Evolutionary conservation across 495 filamentous ascomycete genomes (phyloP).

Genomic region (Endocarpon pusillum): DNA sequence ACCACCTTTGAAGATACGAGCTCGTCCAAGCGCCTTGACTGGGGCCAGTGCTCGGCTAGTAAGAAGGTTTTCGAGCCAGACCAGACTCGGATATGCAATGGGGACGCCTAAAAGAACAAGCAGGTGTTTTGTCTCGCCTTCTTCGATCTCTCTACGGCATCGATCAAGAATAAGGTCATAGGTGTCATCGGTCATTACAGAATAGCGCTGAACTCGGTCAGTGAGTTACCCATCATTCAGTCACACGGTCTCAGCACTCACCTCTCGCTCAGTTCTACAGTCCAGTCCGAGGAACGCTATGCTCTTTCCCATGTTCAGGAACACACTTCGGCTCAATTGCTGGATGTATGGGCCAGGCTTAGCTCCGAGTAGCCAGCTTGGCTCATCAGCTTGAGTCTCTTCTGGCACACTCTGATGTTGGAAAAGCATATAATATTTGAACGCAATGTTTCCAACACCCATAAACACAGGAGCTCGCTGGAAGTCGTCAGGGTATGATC

Average conservation of each 20-base stretch:
- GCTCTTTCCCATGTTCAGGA: conserved; percentile 63
- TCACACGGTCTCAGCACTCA: conserved; percentile 10
- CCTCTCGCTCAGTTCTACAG: conserved; percentile 75
- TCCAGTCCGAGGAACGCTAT: conserved; percentile 77
- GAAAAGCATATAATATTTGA: conserved; percentile 97
- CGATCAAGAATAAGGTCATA: conserved; percentile 76
- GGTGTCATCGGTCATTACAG: conserved; percentile 63
- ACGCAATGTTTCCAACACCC: conserved; percentile 76
- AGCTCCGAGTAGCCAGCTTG: conserved; percentile 75
- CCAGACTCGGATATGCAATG: conserved; percentile 83
- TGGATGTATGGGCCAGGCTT: conserved; percentile 79
- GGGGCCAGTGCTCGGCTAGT: conserved; percentile 74
- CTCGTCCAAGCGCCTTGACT: conserved; percentile 71
- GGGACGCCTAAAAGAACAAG: conserved; percentile 75
- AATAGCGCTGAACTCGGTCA: conserved; percentile 43
- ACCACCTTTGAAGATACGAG: conserved; percentile 54
- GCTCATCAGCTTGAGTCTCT: conserved; percentile 66
- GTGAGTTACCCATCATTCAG: neutral
- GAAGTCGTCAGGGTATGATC: conserved; percentile 80
- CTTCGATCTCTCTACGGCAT: conserved; percentile 59
- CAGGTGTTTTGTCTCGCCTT: conserved; percentile 74
- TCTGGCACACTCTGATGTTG: conserved; percentile 79
- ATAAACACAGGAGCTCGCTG: conserved; percentile 85
- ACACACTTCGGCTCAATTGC: conserved; percentile 67
- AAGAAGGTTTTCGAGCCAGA: conserved; percentile 52